A percentile compares a stretch with the other conserved stretches of the same genome.
Evolutionary conservation across 352 stramenopile species (phyloP).

Genomic region (Pythium utonaiense): DNA sequence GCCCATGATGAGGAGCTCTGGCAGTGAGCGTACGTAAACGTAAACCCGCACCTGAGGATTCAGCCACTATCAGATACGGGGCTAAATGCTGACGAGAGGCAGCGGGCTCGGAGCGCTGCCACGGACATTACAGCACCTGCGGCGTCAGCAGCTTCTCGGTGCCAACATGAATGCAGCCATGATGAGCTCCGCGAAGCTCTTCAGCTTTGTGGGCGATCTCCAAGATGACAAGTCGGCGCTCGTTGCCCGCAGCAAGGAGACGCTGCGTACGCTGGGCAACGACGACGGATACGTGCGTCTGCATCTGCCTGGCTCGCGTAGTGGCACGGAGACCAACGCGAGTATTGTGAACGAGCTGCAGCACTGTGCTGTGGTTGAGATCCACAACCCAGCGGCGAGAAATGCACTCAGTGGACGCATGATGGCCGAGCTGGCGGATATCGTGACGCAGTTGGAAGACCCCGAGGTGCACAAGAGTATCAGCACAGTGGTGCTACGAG

Average conservation of each 20-base stretch:
- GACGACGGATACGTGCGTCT: slow-evolving; percentile 37
- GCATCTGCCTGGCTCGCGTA: slow-evolving; percentile 27
- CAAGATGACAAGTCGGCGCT: slow-evolving; percentile 34
- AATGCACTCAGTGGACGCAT: slow-evolving; percentile 85
- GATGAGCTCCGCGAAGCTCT: slow-evolving; percentile 31
- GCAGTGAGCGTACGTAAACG: neutral
- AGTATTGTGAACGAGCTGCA: slow-evolving; percentile 22
- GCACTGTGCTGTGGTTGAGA: slow-evolving; percentile 59
- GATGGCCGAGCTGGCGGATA: slow-evolving; percentile 83
- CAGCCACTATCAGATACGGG: slow-evolving; percentile 5
- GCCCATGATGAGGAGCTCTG: neutral
- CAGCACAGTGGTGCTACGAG: slow-evolving; percentile 56
- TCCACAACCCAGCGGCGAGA: slow-evolving; percentile 61
- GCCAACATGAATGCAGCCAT: slow-evolving; percentile 15
- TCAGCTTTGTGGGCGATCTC: slow-evolving; percentile 51
- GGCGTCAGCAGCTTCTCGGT: neutral
- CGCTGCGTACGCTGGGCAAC: slow-evolving; percentile 35
- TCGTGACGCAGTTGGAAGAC: slow-evolving; percentile 58
- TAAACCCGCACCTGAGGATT: neutral
- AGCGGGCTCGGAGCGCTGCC: neutral
- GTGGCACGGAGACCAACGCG: neutral
- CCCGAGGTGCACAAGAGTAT: slow-evolving; percentile 46
- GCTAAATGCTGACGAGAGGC: slow-evolving; percentile 11
- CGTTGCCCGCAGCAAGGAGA: slow-evolving; percentile 39
- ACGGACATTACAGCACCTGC: neutral